Evolutionary conservation across 495 filamentous ascomycete species (phyloP), one percentile per base, ranked within the genome.

Genomic region (Viridothelium virens): DNA sequence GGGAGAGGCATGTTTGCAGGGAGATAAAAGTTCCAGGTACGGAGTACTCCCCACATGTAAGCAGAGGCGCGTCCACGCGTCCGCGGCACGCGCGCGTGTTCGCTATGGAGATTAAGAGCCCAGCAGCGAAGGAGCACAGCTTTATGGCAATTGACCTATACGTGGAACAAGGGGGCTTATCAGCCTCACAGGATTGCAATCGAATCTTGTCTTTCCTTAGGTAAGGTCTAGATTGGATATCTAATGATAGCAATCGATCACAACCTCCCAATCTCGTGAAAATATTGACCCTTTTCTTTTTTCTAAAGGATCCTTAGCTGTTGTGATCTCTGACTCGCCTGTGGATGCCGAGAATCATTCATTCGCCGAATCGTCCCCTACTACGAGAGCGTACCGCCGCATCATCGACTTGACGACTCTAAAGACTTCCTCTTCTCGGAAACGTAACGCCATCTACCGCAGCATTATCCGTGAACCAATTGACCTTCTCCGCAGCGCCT

Each of bases 391-490:
- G 1, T 25, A 25, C 25, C 25, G 25, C 25, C 1, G 25, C 25
- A 25, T 53, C 11, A 53, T 53, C 11, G 18, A 5, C 16, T 16
- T 25, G 18, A 18, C 48, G 1, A 14, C 36, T 59, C 53, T 25
- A 59, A 18, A 86, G 75, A 70, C 79, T 86, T n/a, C 84, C 82
- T 56, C 84, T 78, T 69, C 86, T 83, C 37, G 92, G 89, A 74
- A 91, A 97, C 48, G 82, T 79, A 16, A 98, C 89, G 2, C 90
- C 90, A 69, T 95, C 87, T 6, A 91, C 85, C 5, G 94, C 94
- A 0, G 86, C 81, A 64, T 83, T 78, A 73, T 97, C 95, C 7
- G 91, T 90, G 76, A 98, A 98, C 94, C 94, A 98, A 76, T 86
- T 92, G 68, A 92, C 91, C 74, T 91, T 88, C 47, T 95, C 91